Percentiles rank a stretch among this genome's conserved stretches.
phyloP scores from a whole-genome alignment of 305 asterid genomes.

The Fraxinus angustifolia region DNA sequence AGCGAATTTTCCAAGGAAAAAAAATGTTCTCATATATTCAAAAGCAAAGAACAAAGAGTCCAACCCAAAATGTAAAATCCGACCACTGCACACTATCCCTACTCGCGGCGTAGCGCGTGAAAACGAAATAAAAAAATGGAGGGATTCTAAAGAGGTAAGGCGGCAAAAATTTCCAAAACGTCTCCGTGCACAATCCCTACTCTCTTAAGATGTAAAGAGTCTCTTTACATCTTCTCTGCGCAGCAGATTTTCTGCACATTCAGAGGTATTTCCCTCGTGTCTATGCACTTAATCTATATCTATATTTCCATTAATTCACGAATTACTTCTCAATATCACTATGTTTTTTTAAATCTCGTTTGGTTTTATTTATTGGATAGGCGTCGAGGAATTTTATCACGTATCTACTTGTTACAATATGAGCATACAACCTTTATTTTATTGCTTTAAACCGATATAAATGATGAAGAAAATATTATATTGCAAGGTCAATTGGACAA shows the following conservation, averaged over 20 bases:
- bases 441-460: background rate
- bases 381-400: background rate
- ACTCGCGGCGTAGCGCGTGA: constrained; percentile 21
- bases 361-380: background rate
- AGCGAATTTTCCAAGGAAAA: no score
- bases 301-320: background rate
- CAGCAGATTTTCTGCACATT: background rate
- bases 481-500: background rate
- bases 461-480: background rate
- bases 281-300: background rate
- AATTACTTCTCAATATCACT: background rate
- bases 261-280: background rate
- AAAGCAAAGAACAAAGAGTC: background rate
- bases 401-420: background rate
- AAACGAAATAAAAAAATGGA: constrained; percentile 32
- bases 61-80: background rate
- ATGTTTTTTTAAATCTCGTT: background rate
- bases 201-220: background rate
- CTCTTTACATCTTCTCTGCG: constrained; percentile 7
- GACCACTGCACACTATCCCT: background rate
- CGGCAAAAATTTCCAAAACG: constrained; percentile 36
- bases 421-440: background rate
- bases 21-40: background rate
- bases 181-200: background rate
- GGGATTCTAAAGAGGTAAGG: constrained; percentile 45